Percentiles rank a stretch among this genome's conserved stretches.
phyloP scores from a whole-genome alignment of 148 eudicot genomes.

The Vaccinium darrowii region DNA sequence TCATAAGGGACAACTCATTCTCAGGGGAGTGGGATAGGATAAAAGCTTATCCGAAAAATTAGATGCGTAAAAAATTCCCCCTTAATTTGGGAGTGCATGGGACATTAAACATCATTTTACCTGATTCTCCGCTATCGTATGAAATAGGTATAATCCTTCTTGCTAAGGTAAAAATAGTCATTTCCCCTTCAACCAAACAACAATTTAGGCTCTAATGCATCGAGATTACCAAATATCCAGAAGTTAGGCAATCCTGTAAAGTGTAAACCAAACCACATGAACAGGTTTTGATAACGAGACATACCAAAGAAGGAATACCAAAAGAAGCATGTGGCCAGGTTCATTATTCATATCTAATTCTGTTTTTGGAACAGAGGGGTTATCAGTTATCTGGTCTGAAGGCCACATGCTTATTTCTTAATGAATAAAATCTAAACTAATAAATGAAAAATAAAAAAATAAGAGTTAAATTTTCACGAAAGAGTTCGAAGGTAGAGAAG shows the following conservation, averaged over 20 bases:
- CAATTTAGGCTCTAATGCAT: background rate
- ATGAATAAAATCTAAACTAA: slow-evolving; percentile 13
- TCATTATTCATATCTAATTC: background rate
- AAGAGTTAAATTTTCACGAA: background rate
- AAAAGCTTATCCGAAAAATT: background rate
- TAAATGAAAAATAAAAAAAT: background rate
- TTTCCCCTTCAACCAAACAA: background rate
- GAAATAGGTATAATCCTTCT: background rate
- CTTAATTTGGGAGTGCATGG: background rate
- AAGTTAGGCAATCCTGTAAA: slow-evolving; percentile 19
- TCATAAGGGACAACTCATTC: background rate
- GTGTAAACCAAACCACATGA: background rate
- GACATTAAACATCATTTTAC: background rate
- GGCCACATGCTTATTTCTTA: slow-evolving; percentile 13
- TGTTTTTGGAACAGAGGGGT: slow-evolving; percentile 12
- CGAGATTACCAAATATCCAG: slow-evolving; percentile 16
- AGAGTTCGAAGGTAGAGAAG: background rate
- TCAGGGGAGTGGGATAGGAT: background rate
- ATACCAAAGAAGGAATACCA: slow-evolving; percentile 2
- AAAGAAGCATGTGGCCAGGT: background rate
- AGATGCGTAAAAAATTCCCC: background rate
- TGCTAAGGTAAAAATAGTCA: background rate
- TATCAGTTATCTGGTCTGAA: background rate
- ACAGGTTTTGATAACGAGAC: slow-evolving; percentile 10
- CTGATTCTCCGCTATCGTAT: background rate